These are phyloP conservation scores for Alternaria novae-zelandiae DNA, from an alignment of 2,329 filamentous ascomycete species.

Conservation along the genomic window DNA sequence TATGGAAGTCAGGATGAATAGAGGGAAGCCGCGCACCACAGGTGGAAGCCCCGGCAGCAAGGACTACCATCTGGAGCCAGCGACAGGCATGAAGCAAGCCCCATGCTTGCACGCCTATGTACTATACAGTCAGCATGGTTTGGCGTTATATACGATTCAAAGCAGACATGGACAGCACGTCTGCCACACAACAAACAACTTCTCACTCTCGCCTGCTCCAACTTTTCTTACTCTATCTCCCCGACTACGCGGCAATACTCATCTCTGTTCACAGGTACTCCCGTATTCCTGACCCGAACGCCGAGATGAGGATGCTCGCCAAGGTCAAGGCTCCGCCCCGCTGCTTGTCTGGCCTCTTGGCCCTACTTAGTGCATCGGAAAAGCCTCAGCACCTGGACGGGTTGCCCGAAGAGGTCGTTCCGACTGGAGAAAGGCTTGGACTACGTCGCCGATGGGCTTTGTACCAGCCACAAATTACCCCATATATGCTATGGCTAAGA, in stretches of 20 bases:
- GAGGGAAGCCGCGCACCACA: not conserved
- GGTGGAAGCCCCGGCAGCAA: not conserved
- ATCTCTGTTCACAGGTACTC: not conserved
- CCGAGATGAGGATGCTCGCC: constrained; percentile 6
- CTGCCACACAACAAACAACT: not conserved
- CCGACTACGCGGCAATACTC: not conserved
- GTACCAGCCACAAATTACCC: constrained; percentile 1
- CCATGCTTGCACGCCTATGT: constrained; percentile 29
- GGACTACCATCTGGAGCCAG: not conserved
- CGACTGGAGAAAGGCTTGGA: not conserved
- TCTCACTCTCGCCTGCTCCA: not conserved
- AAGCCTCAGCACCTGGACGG: not conserved
- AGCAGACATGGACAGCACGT: not conserved
- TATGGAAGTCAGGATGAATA: not conserved
- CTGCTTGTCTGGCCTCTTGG: constrained; percentile 8
- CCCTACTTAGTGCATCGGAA: constrained; percentile 1
- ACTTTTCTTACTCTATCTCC: not conserved
- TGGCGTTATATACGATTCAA: constrained; percentile 30
- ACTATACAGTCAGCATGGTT: constrained; percentile 36
- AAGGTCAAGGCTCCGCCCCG: constrained; percentile 8
- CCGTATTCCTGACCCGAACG: not conserved
- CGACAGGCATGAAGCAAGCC: not conserved
- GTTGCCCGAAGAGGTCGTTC: constrained; percentile 1
- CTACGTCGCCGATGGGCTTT: not conserved
- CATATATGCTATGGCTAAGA: not conserved